Evolutionary conservation across 352 stramenopile genomes (phyloP).

Genomic region (Pythium guiyangense): DNA sequence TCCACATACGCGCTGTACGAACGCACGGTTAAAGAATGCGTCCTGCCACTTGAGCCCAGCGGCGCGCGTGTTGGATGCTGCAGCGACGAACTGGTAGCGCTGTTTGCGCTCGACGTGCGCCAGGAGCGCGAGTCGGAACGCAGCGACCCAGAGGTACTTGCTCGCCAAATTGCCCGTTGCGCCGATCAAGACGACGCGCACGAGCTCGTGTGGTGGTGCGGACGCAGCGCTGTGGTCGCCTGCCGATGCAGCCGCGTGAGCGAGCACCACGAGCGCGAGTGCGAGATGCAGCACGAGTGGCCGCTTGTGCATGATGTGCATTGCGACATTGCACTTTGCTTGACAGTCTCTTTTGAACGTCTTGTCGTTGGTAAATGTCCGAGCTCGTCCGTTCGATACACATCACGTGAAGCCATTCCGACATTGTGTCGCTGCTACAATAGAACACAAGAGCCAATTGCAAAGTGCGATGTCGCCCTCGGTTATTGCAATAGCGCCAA

Average conservation of each 20-base stretch:
- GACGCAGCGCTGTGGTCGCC: neutral
- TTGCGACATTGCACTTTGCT: too few relatives aligned
- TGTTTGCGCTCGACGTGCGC: conserved; percentile 3
- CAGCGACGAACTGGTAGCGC: conserved; percentile 35
- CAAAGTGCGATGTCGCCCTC: neutral
- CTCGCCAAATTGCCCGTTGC: conserved; percentile 77
- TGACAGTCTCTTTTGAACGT: neutral
- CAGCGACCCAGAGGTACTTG: conserved; percentile 81
- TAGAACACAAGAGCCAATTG: neutral
- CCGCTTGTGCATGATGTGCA: too few relatives aligned
- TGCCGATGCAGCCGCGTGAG: neutral
- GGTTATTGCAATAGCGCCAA: neutral
- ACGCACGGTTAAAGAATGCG: conserved; percentile 30
- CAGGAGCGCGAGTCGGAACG: conserved; percentile 53
- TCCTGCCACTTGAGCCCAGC: conserved; percentile 27
- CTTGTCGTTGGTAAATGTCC: neutral
- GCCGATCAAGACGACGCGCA: conserved; percentile 53
- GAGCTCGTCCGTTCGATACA: neutral
- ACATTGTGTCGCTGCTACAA: neutral
- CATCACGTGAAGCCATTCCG: neutral
- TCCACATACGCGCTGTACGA: conserved; percentile 34
- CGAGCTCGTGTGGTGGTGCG: conserved; percentile 6
- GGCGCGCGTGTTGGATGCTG: conserved; percentile 25
- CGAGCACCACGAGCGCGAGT: neutral
- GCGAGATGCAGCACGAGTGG: too few relatives aligned